phyloP scores from a whole-genome alignment of 2,329 filamentous ascomycete species.

The Delphinella strobiligena region DNA sequence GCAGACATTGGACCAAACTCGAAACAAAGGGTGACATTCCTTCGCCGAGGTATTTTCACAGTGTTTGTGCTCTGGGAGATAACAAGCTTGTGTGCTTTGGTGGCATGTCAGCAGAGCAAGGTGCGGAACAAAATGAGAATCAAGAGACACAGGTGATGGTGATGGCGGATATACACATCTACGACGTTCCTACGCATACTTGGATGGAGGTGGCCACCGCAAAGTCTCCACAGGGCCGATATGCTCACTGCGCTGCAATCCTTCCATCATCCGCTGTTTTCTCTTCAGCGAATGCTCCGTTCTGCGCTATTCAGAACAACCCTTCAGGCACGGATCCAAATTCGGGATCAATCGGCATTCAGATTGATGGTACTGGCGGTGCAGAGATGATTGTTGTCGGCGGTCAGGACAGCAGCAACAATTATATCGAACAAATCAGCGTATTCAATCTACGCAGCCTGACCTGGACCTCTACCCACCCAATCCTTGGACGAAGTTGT shows the following conservation, averaged over 20 bases:
- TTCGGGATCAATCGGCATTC: conserved; percentile 75
- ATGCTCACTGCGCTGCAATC: conserved; percentile 92
- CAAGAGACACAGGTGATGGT: conserved; percentile 52
- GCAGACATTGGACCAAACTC: conserved; percentile 84
- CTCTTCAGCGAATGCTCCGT: conserved; percentile 67
- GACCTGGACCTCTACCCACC: conserved; percentile 86
- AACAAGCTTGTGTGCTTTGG: conserved; percentile 97
- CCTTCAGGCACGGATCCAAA: conserved; percentile 72
- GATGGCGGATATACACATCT: conserved; percentile 97
- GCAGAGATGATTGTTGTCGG: conserved; percentile 97
- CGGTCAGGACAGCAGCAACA: conserved; percentile 92
- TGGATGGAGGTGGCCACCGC: conserved; percentile 70
- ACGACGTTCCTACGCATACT: conserved; percentile 66
- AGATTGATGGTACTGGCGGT: conserved; percentile 80
- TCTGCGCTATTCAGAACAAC: conserved; percentile 84
- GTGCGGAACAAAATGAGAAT: conserved; percentile 42
- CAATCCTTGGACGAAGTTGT: conserved; percentile 71
- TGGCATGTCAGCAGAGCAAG: conserved; percentile 71
- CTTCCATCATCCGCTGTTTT: conserved; percentile 80
- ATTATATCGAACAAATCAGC: conserved; percentile 97
- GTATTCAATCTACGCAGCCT: conserved; percentile 93
- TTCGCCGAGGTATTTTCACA: conserved; percentile 91
- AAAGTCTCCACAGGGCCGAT: conserved; percentile 82
- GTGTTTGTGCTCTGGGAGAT: conserved; percentile 83
- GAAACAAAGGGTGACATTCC: conserved; percentile 77